Evolutionary conservation across 2,329 filamentous ascomycete genomes (phyloP).

Genomic region (Trichoderma citrinoviride): DNA sequence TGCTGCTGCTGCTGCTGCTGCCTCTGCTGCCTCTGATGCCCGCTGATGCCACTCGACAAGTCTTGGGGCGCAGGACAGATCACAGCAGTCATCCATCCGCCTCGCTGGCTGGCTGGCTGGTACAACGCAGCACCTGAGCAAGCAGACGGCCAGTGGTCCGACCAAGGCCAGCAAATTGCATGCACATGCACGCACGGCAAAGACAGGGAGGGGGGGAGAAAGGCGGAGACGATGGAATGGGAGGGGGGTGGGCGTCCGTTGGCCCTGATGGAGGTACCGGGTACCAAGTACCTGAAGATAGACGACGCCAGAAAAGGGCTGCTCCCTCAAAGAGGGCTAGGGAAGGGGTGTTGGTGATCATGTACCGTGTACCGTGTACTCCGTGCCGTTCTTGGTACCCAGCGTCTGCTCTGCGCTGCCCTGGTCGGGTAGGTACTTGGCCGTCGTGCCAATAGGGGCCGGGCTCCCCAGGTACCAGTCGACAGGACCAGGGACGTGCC

Average conservation of each 20-base stretch:
- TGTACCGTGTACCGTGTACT: not conserved
- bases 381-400: not conserved
- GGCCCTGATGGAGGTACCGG: conserved; percentile 3
- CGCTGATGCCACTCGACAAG: not conserved
- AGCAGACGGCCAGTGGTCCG: conserved; percentile 1
- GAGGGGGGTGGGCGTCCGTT: conserved; percentile 8
- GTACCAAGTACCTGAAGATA: conserved; percentile 10
- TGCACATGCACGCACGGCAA: conserved; percentile 20
- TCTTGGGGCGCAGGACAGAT: not conserved
- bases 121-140: not conserved
- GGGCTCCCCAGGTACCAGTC: not conserved
- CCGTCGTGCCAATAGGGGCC: conserved; percentile 4
- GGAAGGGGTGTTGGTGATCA: conserved; percentile 6
- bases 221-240: conserved; percentile 20
- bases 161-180: conserved; percentile 18
- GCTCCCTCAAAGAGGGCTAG: conserved; percentile 22
- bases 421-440: not conserved
- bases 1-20: not conserved
- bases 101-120: too few relatives aligned
- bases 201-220: conserved; percentile 15
- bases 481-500: not conserved
- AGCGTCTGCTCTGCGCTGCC: not conserved
- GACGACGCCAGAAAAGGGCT: conserved; percentile 25
- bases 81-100: too few relatives aligned
- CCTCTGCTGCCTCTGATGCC: not conserved